A percentile compares a stretch with the other conserved stretches of the same genome.
Conservation (phyloP, 306 rosid species). For the Herpetospermum pedunculosum region DNA sequence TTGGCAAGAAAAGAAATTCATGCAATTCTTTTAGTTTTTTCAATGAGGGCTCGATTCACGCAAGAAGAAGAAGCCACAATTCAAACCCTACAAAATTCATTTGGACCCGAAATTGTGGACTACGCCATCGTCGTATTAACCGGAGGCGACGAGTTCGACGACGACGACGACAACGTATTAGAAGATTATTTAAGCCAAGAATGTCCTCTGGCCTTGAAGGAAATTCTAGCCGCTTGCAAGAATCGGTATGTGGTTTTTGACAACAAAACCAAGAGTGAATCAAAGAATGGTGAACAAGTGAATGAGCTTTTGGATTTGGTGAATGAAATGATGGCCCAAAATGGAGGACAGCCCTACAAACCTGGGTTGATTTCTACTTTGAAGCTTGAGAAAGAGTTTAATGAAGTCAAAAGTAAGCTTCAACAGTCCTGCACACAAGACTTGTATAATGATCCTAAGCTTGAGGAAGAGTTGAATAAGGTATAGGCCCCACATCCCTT, state of each 20-base stretch:
- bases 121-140: slow-evolving; percentile 15
- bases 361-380: slow-evolving; percentile 39
- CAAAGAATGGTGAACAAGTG: slow-evolving; percentile 45
- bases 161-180: slow-evolving; percentile 34
- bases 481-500: slow-evolving; percentile 35
- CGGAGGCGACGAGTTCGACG: not conserved
- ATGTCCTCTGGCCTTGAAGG: slow-evolving; percentile 61
- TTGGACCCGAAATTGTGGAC: slow-evolving; percentile 61
- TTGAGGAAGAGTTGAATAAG: not conserved
- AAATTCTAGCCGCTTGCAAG: slow-evolving; percentile 40
- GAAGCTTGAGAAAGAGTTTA: not conserved
- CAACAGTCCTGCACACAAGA: slow-evolving; percentile 59
- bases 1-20: slow-evolving; percentile 83
- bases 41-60: slow-evolving; percentile 58
- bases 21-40: slow-evolving; percentile 58
- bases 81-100: slow-evolving; percentile 48
- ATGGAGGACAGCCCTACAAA: slow-evolving; percentile 57
- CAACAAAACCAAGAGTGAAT: slow-evolving; percentile 63
- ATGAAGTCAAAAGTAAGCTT: slow-evolving; percentile 12
- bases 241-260: slow-evolving; percentile 63
- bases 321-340: slow-evolving; percentile 26
- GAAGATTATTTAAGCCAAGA: slow-evolving; percentile 46
- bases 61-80: slow-evolving; percentile 62
- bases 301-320: slow-evolving; percentile 53
- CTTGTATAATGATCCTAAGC: slow-evolving; percentile 34